Evolutionary conservation across 75 land plant species (phyloP).

Genomic region (Pinus tabuliformis): DNA sequence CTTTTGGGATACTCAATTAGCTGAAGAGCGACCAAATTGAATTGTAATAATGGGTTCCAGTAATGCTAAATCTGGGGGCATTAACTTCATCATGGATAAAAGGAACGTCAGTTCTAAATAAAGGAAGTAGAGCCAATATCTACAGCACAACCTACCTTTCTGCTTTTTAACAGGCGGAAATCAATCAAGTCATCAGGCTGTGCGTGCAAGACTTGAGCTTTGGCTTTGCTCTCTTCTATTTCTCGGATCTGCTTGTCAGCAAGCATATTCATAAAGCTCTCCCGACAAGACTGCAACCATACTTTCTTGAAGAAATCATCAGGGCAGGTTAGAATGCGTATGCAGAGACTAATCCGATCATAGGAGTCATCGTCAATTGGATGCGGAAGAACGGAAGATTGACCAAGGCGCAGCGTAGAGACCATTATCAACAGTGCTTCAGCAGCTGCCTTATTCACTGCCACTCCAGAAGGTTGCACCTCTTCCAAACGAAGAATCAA

Average conservation of each 20-base stretch:
- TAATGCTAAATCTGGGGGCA: no score
- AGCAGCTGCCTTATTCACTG: conserved; percentile 63
- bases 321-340: conserved; percentile 67
- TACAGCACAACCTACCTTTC: conserved; percentile 52
- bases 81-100: no score
- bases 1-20: no score
- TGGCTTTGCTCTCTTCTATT: conserved; percentile 80
- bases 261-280: conserved; percentile 88
- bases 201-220: conserved; percentile 80
- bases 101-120: no score
- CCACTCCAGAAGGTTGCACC: conserved; percentile 56
- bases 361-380: conserved; percentile 91
- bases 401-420: conserved; percentile 79
- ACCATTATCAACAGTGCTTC: conserved; percentile 69
- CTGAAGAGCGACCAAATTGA: no score
- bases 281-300: conserved; percentile 77
- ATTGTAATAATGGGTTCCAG: no score
- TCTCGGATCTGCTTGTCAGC: conserved; percentile 81
- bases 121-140: neutral
- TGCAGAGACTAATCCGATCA: conserved; percentile 80
- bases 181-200: conserved; percentile 97
- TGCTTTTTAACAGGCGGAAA: conserved; percentile 88
- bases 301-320: conserved; percentile 68
- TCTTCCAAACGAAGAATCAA: conserved; percentile 78
- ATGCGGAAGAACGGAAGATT: conserved; percentile 67